Evolutionary conservation across 1,139 yeast species (phyloP).

Genomic region (Scheffersomyces parashehatae): DNA sequence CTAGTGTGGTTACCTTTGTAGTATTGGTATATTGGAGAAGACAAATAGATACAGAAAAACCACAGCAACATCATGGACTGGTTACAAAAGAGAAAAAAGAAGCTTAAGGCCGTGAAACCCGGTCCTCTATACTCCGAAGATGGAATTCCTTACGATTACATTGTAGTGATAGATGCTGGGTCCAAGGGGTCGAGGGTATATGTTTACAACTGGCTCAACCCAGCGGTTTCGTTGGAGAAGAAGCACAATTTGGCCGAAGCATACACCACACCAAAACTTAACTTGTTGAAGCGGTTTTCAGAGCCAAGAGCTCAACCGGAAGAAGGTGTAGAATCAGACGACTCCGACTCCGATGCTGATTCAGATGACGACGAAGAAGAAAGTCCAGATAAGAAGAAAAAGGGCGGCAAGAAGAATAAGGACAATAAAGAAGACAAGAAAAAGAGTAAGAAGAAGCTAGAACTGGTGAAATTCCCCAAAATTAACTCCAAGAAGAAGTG

Average conservation of each 20-base stretch:
- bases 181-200: slow-evolving; percentile 79
- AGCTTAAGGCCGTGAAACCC: slow-evolving; percentile 8
- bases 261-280: not conserved
- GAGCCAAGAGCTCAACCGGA: not conserved
- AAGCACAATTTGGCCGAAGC: slow-evolving; percentile 16
- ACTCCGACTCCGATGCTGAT: slow-evolving; percentile 17
- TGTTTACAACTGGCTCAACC: slow-evolving; percentile 68
- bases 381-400: not conserved
- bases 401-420: not conserved
- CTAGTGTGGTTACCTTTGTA: too few species aligned
- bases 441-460: slow-evolving; percentile 1
- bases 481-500: slow-evolving; percentile 49
- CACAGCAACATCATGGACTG: too few species aligned
- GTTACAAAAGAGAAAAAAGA: slow-evolving; percentile 2
- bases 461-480: slow-evolving; percentile 33
- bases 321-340: slow-evolving; percentile 5
- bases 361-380: slow-evolving; percentile 5
- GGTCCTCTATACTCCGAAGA: slow-evolving; percentile 36
- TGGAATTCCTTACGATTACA: slow-evolving; percentile 61
- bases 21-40: too few species aligned
- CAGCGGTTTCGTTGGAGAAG: slow-evolving; percentile 31
- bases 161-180: slow-evolving; percentile 79
- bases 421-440: not conserved
- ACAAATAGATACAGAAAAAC: too few species aligned
- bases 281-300: not conserved